Base-by-base conservation (phyloP, 192 early-diverging fungal species). In the Coemansia sp. region DNA sequence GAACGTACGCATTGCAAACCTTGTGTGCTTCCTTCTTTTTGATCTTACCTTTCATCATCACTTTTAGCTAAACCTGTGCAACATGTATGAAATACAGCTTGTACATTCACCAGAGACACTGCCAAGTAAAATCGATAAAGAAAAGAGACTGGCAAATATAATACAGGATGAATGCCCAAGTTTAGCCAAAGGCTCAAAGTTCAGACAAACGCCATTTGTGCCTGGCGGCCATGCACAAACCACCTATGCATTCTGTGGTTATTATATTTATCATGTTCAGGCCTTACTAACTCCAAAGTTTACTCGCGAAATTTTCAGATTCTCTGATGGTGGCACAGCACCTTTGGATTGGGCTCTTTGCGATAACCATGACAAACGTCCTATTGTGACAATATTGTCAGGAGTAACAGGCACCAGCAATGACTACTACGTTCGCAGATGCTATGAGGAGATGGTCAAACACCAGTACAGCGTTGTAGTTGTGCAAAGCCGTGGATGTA, bases 371-470 rank as follows among this genome's bases (percentile, higher is more conserved):
- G 77, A 78, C 23, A 71, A 84, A 48, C 85, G 86, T 8, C 94
- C 94, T 1, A 91, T 89, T 28, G 68, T 96, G 34, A 86, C 95
- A 2, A 85, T 94, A 23, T 70, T 93, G 6, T 95, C 96, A 59
- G 95, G 96, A 16, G 81, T 98, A 28, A 96, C 95, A 6, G 96
- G 96, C 42, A 93, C 93, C 18, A 93, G 90, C 53, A 88, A 91
- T 80, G 95, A 97, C 66, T 88, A 86, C 29, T 99, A 99, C 67
- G 90, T 99, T 31, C 87, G 89, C 20, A 86, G 86, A 23, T 70
- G 95, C 59, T 85, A 92, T 51, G 77, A 91, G 46, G 74, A 81
- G 57, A 72, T 91, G 61, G 64, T 78, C 23, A 84, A 82, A 42
- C 79, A 86, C 33, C 83, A 88, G 30, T 93, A 91, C 71, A 85